Conservation (phyloP, 441 rosid species). For the Daphne laureola region DNA sequence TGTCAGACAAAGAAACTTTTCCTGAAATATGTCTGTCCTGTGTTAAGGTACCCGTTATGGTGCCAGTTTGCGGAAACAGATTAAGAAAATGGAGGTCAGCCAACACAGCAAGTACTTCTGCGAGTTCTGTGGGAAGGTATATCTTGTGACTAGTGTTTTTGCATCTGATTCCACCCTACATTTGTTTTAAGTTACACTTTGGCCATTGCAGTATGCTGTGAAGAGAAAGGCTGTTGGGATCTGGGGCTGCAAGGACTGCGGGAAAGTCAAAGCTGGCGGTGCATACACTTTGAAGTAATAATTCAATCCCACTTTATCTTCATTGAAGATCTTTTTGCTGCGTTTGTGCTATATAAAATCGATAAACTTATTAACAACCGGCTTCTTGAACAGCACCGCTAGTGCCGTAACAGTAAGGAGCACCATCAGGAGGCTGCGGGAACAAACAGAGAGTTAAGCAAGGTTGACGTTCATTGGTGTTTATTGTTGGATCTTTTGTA, state of each 20-base stretch:
- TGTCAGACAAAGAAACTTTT: too few relatives aligned
- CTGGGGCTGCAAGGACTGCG: conserved; percentile 92
- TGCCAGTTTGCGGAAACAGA: conserved; percentile 84
- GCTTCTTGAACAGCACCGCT: conserved; percentile 31
- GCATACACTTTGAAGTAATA: conserved; percentile 79
- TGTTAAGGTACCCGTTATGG: conserved; percentile 67
- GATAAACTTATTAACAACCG: background rate
- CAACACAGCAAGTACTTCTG: conserved; percentile 84
- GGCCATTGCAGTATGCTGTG: conserved; percentile 51
- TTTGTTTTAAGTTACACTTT: conserved; percentile 1
- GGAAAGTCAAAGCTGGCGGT: conserved; percentile 85
- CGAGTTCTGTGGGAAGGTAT: conserved; percentile 82
- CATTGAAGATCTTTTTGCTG: background rate
- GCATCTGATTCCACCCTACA: background rate
- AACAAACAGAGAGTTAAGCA: conserved; percentile 76
- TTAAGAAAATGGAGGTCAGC: conserved; percentile 75
- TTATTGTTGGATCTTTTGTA: background rate
- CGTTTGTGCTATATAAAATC: background rate
- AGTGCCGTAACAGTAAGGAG: conserved; percentile 61
- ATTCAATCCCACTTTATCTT: background rate
- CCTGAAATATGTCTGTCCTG: background rate
- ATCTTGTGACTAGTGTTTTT: background rate
- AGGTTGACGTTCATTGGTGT: background rate
- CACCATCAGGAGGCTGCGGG: conserved; percentile 84
- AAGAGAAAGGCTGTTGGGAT: conserved; percentile 88